Conservation (phyloP, 1,284 basidiomycete genomes). For the Ganoderma sp. region DNA sequence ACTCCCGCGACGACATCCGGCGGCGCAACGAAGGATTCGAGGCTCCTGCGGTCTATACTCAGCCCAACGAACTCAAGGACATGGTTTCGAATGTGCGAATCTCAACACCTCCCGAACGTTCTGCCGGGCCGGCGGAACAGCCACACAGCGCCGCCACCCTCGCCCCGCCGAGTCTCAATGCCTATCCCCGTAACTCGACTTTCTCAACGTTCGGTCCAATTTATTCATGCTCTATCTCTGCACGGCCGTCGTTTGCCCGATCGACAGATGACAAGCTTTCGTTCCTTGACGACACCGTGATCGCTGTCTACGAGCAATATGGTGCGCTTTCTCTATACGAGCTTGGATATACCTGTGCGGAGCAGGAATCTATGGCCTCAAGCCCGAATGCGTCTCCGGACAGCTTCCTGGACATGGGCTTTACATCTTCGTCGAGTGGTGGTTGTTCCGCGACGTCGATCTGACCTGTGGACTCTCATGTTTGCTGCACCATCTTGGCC, state of each 20-base stretch:
- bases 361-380: not conserved
- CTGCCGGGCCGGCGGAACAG: not conserved
- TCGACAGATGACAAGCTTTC: not conserved
- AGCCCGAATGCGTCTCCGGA: not conserved
- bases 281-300: conserved; percentile 9
- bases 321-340: conserved; percentile 5
- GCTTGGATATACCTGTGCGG: not conserved
- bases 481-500: not conserved
- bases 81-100: not conserved
- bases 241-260: conserved; percentile 2
- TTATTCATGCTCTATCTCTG: conserved; percentile 13
- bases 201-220: conserved; percentile 5
- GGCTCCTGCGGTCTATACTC: not conserved
- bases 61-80: not conserved
- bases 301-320: conserved; percentile 16
- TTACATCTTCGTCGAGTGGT: not conserved
- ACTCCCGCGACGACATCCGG: conserved; percentile 32
- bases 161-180: not conserved
- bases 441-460: not conserved
- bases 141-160: not conserved
- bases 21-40: conserved; percentile 29
- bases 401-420: conserved; percentile 4
- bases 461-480: not conserved
- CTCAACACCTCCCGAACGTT: not conserved
- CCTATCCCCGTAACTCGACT: not conserved